Evolutionary conservation across 176 grass and related monocot genomes (phyloP), one percentile per base, ranked within the genome.

Genomic region (Eragrostis nindensis): DNA sequence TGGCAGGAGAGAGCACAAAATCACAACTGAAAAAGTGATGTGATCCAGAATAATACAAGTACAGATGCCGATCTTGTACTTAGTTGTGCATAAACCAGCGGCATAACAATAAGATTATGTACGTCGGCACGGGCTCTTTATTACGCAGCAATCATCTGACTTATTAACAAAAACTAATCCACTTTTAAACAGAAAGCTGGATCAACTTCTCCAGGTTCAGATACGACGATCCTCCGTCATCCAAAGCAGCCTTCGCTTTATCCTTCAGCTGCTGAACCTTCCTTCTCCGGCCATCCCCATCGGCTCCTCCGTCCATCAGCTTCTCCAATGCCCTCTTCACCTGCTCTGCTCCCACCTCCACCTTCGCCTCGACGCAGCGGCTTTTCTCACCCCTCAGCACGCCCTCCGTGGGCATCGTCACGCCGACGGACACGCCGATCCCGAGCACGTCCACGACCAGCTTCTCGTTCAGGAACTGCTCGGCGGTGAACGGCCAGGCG

Each of bases 381-480:
- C 17, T 18, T 21, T 27, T 45, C 25, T 3, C 59, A 56, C 54
- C 30, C 3, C 52, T 76, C 18, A 76, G 62, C 39, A 70, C 0
- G 65, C 45, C 10, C 17, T 79, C 66, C 8, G 62, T 64, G 43
- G 82, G 74, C 62, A 38, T 84, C 7, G 45, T 64, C 55, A 74
- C 85, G 56, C 93, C 93, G 18, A 95, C 49, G 5, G 78, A 81
- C 39, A 90, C 85, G 0, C 85, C 90, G 5, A 92, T 63, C 43
- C 83, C 46, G 11, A 92, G 78, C 42, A 92, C 75, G 27, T 92
- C 85, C 8, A 95, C 82, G 66, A 90, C 69, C 48, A 95, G 50
- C 82, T 79, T 95, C 84, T 89, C 73, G 32, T 92, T 95, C 5
- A 95, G 13, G 85, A 95, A 95, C 76, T 91, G 89, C 61, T 94